Evolutionary conservation across 208 protist genomes (phyloP).

Genomic region (Acanthamoeba triangularis): DNA sequence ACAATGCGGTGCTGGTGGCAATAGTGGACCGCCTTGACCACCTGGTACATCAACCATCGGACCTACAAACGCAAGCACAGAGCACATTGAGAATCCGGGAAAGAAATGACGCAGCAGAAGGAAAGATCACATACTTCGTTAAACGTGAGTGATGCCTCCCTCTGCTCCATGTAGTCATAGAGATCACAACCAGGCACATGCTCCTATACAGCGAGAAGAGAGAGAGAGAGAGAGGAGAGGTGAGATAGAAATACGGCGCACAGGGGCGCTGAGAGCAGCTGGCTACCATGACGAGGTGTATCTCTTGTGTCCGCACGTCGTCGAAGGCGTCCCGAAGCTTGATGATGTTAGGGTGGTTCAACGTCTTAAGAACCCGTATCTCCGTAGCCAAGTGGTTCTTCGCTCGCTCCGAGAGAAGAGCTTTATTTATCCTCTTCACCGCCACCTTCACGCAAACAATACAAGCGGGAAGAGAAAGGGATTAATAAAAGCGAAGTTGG

Average conservation of each 20-base stretch:
- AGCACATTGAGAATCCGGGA: not conserved
- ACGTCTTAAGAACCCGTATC: conserved; percentile 26
- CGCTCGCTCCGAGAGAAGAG: conserved; percentile 19
- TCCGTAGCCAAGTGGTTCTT: conserved; percentile 21
- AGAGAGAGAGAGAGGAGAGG: not conserved
- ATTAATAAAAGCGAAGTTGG: not conserved
- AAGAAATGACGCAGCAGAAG: not conserved
- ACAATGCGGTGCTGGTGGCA: conserved; percentile 44
- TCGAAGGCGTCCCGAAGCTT: conserved; percentile 57
- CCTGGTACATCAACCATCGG: conserved; percentile 46
- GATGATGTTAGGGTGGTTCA: conserved; percentile 36
- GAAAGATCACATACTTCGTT: not conserved
- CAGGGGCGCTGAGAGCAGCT: not conserved
- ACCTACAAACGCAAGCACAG: not conserved
- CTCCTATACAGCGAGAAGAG: not conserved
- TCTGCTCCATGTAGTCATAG: conserved; percentile 60
- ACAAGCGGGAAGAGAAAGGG: not conserved
- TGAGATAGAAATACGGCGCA: not conserved
- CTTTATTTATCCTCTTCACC: conserved; percentile 38
- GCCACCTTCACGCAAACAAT: not conserved
- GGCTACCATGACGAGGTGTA: conserved; percentile 11
- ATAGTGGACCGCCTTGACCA: conserved; percentile 17
- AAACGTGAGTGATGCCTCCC: not conserved
- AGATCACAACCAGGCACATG: conserved; percentile 49
- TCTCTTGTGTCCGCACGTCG: not conserved